A percentile compares a stretch with the other conserved stretches of the same genome.
phyloP scores from a whole-genome alignment of 208 protist species.

The Acanthamoeba castellanii region DNA sequence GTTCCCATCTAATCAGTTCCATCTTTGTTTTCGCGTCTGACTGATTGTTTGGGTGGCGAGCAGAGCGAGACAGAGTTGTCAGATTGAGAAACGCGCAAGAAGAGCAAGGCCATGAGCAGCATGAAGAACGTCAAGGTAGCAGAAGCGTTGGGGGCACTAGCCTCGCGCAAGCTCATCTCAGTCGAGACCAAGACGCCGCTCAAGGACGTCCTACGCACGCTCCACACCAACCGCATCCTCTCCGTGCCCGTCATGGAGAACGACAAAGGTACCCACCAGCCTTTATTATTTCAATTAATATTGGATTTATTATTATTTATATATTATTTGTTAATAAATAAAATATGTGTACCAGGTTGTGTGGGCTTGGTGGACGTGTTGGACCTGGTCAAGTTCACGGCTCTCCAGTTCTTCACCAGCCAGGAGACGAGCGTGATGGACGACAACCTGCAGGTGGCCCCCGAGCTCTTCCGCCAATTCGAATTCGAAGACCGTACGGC shows the following conservation, averaged over 20 bases:
- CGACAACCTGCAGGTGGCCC: not conserved
- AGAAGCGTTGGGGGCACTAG: not conserved
- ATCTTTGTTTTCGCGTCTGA: too few species aligned
- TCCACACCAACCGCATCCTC: constrained; percentile 33
- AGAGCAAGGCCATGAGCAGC: not conserved
- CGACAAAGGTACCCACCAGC: not conserved
- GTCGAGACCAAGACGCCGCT: constrained; percentile 2
- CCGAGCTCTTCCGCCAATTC: constrained; percentile 17
- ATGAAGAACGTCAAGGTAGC: constrained; percentile 34
- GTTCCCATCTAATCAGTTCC: too few species aligned
- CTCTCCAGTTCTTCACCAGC: not conserved
- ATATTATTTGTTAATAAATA: too few species aligned
- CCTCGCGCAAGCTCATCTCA: not conserved
- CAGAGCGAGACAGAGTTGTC: too few species aligned
- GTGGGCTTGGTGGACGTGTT: not conserved
- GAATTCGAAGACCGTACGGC: constrained; percentile 27
- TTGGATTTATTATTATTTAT: not conserved
- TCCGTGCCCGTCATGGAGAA: constrained; percentile 7
- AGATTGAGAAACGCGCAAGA: too few species aligned
- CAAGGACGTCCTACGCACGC: constrained; percentile 18
- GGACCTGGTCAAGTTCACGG: constrained; percentile 7
- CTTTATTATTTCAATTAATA: not conserved
- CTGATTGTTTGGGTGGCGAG: too few species aligned
- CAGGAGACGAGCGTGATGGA: constrained; percentile 47
- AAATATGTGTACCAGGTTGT: not conserved